Percentiles rank a stretch among this genome's conserved stretches.
Evolutionary conservation across 805 yeast genomes (phyloP).

Genomic region (Zygosaccharomyces gambellarensis): DNA sequence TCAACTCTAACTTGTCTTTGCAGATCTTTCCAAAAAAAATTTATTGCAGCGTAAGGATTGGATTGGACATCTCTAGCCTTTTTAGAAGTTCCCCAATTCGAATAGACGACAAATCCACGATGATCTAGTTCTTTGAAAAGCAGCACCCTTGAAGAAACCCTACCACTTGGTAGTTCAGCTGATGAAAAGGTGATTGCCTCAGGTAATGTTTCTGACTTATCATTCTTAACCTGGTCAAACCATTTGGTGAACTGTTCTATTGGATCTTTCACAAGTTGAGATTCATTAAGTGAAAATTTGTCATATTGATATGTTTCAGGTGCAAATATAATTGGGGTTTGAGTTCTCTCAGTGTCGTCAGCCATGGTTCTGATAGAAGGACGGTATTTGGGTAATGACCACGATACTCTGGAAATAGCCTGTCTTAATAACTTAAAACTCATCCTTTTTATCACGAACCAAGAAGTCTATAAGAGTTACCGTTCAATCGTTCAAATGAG

Average conservation of each 20-base stretch:
- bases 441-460: not conserved
- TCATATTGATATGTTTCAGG: conserved; percentile 87
- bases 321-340: conserved; percentile 50
- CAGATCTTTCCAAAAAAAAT: conserved; percentile 85
- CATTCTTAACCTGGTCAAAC: conserved; percentile 70
- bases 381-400: not conserved
- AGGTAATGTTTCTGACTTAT: conserved; percentile 56
- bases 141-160: conserved; percentile 79
- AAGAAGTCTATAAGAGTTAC: not conserved
- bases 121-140: conserved; percentile 85
- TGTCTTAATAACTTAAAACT: not conserved
- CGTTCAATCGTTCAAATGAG: not conserved
- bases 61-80: conserved; percentile 65
- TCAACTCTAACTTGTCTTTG: conserved; percentile 94
- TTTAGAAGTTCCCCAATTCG: conserved; percentile 87
- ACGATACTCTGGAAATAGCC: not conserved
- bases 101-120: conserved; percentile 78
- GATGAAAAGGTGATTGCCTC: conserved; percentile 88
- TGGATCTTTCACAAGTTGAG: conserved; percentile 55
- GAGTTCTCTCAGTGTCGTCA: conserved; percentile 22
- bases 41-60: conserved; percentile 77
- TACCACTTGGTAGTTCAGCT: conserved; percentile 82
- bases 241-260: conserved; percentile 74
- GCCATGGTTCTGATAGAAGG: conserved; percentile 12
- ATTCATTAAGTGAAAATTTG: conserved; percentile 53